Base-by-base conservation (phyloP, 2,329 filamentous ascomycete species). In the Lecanicillium sp. region DNA sequence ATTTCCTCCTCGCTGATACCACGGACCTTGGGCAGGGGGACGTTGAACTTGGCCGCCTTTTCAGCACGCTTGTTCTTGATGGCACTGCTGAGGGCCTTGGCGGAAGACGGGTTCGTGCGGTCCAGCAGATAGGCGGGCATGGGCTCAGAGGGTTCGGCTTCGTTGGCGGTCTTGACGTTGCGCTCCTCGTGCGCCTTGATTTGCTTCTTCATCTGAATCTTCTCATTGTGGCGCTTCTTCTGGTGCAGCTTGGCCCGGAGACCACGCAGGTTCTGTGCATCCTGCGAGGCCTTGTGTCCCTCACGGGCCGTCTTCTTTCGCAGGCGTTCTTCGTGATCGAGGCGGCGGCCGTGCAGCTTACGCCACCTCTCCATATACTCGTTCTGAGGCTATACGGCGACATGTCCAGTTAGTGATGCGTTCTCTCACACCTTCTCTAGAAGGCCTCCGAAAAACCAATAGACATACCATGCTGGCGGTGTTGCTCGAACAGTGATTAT, bases 1-100 rank as follows among this genome's bases (percentile, higher is more conserved):
- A 95, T 90, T 69, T 95, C 90, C 71, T 94, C 87, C 68, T 96
- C 90, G 49, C 78, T 80, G 51, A 96, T 95, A 42, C 60, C 90
- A 54, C 85, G 78, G 32, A 96, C 92, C 67, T 95, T 95, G 27
- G 92, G 92, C 55, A 98, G 63, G 2, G 92, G 92, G 29, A 96
- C 92, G 22, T 75, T 77, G 60, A 95, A 96, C 58, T 90, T 85
- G 36, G 92, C 92, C 6, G 89, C 87, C 74, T 95, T 95, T 63
- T 95, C 94, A 46, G 75, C 75, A 29, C 92, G 75, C 73, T 95
- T 95, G 63, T 95, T 87, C 76, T 96, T 98, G 68, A 95, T 94
- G 38, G 88, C 85, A 43, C 76, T 84, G 42, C 76, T 83, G 36
- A 94, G 70, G 0, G 83, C 83, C 64, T 94, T 78, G 40, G 73